Conservation (phyloP, 129 eudicot species). For the Flaveria bidentis region DNA sequence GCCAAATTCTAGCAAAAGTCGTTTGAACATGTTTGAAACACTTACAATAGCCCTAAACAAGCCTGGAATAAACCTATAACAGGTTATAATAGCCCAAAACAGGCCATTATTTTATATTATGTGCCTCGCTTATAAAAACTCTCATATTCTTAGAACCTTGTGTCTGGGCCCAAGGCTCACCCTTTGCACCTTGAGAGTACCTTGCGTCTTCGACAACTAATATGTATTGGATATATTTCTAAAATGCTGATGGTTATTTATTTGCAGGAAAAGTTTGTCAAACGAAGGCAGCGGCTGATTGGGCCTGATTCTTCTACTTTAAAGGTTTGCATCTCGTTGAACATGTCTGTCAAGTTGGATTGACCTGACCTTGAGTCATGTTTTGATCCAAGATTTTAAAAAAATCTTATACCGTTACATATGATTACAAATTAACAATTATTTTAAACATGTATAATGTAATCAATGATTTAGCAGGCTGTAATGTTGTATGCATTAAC, state of each 20-base stretch:
- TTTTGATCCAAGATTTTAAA: not conserved
- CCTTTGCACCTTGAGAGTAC: too few relatives aligned
- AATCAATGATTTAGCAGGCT: not conserved
- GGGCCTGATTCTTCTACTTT: slow-evolving; percentile 84
- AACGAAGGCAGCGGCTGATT: slow-evolving; percentile 79
- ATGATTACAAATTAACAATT: not conserved
- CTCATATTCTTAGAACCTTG: too few relatives aligned
- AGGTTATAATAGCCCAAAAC: too few relatives aligned
- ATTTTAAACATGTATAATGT: not conserved
- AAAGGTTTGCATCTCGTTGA: slow-evolving; percentile 59
- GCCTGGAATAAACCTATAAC: too few relatives aligned
- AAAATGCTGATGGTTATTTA: not conserved
- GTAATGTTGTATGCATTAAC: not conserved
- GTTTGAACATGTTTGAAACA: too few relatives aligned
- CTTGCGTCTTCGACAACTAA: not conserved
- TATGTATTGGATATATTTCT: not conserved
- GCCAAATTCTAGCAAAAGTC: too few relatives aligned
- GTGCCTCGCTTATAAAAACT: too few relatives aligned
- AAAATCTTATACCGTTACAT: not conserved
- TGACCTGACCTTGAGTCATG: not conserved
- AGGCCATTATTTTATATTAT: too few relatives aligned
- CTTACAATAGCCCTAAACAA: too few relatives aligned
- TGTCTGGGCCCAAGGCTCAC: too few relatives aligned
- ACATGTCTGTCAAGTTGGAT: not conserved
- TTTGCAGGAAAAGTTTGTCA: slow-evolving; percentile 90